Conservation (phyloP, 2,329 filamentous ascomycete species). For the Neopestalotiopsis clavispora region DNA sequence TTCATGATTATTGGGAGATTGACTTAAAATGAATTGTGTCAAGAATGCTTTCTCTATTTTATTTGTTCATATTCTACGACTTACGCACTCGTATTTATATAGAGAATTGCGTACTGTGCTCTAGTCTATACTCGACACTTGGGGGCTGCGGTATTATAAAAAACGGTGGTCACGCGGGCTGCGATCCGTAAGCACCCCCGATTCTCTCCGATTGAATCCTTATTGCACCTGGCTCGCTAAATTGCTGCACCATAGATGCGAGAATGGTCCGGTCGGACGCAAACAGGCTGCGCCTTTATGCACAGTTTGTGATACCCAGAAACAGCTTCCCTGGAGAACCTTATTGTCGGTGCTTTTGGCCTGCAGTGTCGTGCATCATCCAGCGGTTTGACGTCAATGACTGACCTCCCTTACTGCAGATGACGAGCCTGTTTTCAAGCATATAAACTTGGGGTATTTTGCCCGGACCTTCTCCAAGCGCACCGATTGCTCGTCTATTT, state of each 20-base stretch:
- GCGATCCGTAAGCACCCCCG: background rate
- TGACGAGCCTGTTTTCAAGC: too few species aligned
- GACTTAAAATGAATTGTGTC: background rate
- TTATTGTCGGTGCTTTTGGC: too few species aligned
- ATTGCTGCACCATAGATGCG: background rate
- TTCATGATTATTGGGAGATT: background rate
- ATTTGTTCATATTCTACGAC: too few species aligned
- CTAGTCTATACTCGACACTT: background rate
- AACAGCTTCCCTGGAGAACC: too few species aligned
- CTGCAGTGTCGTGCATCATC: too few species aligned
- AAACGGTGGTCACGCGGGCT: background rate
- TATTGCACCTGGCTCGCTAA: background rate
- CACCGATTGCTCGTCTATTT: background rate
- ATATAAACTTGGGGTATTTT: too few species aligned
- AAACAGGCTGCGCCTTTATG: background rate
- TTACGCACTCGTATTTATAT: background rate
- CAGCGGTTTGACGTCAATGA: too few species aligned
- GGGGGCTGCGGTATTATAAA: background rate
- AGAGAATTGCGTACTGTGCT: background rate
- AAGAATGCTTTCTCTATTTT: background rate
- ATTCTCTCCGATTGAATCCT: conserved; percentile 1
- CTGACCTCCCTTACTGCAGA: too few species aligned
- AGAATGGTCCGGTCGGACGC: conserved; percentile 15
- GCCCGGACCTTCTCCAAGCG: background rate
- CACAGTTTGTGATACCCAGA: background rate